Evolutionary conservation across 164 flowering plant genomes (phyloP).

Genomic region (Dillenia turbinata): DNA sequence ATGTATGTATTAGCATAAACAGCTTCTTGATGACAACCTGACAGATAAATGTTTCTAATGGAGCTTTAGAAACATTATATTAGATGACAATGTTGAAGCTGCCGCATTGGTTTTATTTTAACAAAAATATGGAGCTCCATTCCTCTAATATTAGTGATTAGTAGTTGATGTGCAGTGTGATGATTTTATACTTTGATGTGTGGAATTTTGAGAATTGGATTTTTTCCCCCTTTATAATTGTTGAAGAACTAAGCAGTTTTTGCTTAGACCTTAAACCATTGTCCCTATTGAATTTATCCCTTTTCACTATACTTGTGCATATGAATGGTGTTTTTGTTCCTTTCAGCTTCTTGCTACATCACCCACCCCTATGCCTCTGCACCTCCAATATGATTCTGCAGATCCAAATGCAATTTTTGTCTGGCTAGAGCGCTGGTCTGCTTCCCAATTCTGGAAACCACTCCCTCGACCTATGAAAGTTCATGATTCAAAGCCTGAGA

Average conservation of each 20-base stretch:
- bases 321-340: constrained; percentile 13
- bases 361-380: constrained; percentile 53
- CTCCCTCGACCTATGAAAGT: too few species aligned
- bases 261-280: too few species aligned
- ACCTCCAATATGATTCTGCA: background rate
- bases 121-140: background rate
- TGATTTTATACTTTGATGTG: background rate
- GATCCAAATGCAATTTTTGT: too few species aligned
- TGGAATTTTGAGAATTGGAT: background rate
- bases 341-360: constrained; percentile 65
- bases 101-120: too few species aligned
- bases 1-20: background rate
- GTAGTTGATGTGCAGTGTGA: background rate
- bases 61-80: too few species aligned
- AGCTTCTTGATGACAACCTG: too few species aligned
- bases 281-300: background rate
- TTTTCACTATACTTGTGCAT: background rate
- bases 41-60: too few species aligned
- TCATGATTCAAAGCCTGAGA: too few species aligned
- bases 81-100: too few species aligned
- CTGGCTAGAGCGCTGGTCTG: too few species aligned
- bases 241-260: background rate
- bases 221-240: background rate
- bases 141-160: background rate
- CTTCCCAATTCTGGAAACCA: too few species aligned